These are phyloP conservation scores for Aspergillus brunneoviolaceus DNA, from an alignment of 2,329 filamentous ascomycete genomes.

Conservation along the genomic window DNA sequence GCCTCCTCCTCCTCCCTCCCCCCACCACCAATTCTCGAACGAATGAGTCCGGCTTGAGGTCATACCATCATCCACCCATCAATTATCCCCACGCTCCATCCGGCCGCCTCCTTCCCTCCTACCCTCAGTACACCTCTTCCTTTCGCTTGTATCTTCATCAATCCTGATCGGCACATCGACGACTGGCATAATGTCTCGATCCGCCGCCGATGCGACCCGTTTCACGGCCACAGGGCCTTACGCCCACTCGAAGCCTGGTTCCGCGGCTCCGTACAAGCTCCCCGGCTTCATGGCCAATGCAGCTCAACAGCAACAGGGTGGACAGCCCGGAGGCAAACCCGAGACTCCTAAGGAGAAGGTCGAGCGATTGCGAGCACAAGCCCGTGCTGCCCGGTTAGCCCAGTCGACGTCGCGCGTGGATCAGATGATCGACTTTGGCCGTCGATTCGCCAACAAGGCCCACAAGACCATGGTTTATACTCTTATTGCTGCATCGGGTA, in stretches of 20 bases:
- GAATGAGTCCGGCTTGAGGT: not conserved
- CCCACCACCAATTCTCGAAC: not conserved
- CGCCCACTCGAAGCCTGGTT: slow-evolving; percentile 43
- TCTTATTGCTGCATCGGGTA: slow-evolving; percentile 63
- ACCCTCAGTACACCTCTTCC: not conserved
- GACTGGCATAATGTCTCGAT: slow-evolving; percentile 42
- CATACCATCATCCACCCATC: not conserved
- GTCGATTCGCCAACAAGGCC: slow-evolving; percentile 59
- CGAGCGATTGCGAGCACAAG: slow-evolving; percentile 65
- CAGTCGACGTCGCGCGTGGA: slow-evolving; percentile 59
- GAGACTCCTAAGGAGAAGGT: slow-evolving; percentile 72
- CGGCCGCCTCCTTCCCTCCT: not conserved
- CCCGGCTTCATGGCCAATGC: slow-evolving; percentile 27
- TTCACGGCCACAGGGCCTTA: slow-evolving; percentile 53
- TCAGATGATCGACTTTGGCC: slow-evolving; percentile 52
- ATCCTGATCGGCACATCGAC: not conserved
- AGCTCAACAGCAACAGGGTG: slow-evolving; percentile 15
- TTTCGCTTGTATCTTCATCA: not conserved
- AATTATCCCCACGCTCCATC: not conserved
- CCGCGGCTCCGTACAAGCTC: slow-evolving; percentile 32
- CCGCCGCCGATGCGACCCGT: slow-evolving; percentile 50
- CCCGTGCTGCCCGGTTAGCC: slow-evolving; percentile 64
- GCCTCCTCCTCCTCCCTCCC: not conserved
- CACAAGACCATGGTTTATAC: slow-evolving; percentile 61
- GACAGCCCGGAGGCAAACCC: slow-evolving; percentile 28